Evolutionary conservation across 345 rosid species (phyloP).

Genomic region (Euphorbia peplus): DNA sequence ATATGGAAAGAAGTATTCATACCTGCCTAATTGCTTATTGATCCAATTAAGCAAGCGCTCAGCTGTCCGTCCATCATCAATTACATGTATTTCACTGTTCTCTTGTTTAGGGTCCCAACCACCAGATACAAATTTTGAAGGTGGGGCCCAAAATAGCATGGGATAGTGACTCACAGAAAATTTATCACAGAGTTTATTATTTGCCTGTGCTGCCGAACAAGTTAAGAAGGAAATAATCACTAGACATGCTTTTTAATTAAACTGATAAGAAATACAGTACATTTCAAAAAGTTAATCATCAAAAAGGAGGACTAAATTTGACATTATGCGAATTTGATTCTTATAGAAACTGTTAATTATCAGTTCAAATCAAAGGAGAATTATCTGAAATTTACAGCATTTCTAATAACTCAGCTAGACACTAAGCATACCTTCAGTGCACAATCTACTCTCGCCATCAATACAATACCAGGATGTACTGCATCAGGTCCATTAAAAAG

Average conservation of each 20-base stretch:
- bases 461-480: slow-evolving; percentile 69
- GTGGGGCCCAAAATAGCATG: slow-evolving; percentile 84
- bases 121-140: slow-evolving; percentile 58
- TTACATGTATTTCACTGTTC: slow-evolving; percentile 46
- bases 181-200: slow-evolving; percentile 75
- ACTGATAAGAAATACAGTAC: background rate
- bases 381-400: background rate
- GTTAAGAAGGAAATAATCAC: slow-evolving; percentile 31
- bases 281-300: background rate
- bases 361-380: background rate
- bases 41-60: slow-evolving; percentile 84
- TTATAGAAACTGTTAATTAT: background rate
- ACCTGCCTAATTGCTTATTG: slow-evolving; percentile 86
- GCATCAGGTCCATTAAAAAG: slow-evolving; percentile 89
- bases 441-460: slow-evolving; percentile 95
- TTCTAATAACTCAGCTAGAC: background rate
- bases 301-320: background rate
- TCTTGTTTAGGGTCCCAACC: slow-evolving; percentile 63
- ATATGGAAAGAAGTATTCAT: slow-evolving; percentile 22
- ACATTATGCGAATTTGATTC: background rate
- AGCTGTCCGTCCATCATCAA: slow-evolving; percentile 81
- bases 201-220: slow-evolving; percentile 88
- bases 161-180: slow-evolving; percentile 87
- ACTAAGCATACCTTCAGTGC: slow-evolving; percentile 59
- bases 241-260: slow-evolving; percentile 13